A percentile compares a stretch with the other conserved stretches of the same genome.
Evolutionary conservation across 257 asterid genomes (phyloP).

Genomic region (Nicotiana knightiana): DNA sequence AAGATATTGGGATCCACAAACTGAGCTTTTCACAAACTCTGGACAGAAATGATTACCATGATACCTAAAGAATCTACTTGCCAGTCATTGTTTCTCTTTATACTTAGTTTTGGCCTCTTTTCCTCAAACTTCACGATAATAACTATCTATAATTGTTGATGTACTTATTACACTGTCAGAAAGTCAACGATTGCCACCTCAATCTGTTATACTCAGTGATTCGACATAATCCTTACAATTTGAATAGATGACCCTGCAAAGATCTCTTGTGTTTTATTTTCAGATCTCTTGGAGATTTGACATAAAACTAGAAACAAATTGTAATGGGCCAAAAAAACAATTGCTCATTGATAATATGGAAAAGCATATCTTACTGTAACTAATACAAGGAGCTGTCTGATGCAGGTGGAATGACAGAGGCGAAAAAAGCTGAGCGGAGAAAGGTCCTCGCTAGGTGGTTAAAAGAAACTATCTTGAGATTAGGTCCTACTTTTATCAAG

Average conservation of each 20-base stretch:
- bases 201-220: neutral
- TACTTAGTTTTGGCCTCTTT: neutral
- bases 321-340: too few species aligned
- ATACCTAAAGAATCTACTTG: neutral
- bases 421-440: conserved; percentile 54
- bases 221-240: too few species aligned
- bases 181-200: neutral
- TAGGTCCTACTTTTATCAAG: conserved; percentile 97
- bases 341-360: neutral
- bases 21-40: neutral
- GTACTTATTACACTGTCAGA: neutral
- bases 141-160: neutral
- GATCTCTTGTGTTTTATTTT: too few species aligned
- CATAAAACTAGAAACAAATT: too few species aligned
- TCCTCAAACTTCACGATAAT: neutral
- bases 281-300: too few species aligned
- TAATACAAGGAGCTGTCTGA: conserved; percentile 10
- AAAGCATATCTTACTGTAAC: neutral
- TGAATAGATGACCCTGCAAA: too few species aligned
- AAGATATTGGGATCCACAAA: neutral
- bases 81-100: neutral
- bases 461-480: conserved; percentile 83
- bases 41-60: neutral
- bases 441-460: conserved; percentile 93
- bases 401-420: conserved; percentile 89